Base-by-base conservation (phyloP, 78 protist species). In the Emiliania huxleyi region DNA sequence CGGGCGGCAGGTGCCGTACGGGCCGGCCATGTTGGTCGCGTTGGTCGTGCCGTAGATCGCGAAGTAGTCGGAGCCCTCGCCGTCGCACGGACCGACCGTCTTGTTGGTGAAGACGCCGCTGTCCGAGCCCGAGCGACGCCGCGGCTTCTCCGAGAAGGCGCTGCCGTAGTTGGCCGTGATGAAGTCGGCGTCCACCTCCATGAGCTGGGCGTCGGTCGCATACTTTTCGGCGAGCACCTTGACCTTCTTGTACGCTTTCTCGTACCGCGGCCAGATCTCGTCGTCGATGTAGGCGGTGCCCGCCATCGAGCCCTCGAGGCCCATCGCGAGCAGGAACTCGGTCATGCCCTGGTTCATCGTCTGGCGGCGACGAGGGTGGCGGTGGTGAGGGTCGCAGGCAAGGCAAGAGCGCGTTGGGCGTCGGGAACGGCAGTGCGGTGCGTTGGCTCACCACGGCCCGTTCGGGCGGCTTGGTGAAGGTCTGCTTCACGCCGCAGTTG, bases 221-320 rank as follows among this genome's bases (percentile, higher is more conserved):
- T 75, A 75, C 38, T 5, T 75, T 5, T 5, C 84, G 38, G 84
- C 5, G 15, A 75, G 84, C 35, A 75, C 84, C 6, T 5, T 5
- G 84, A 75, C 15, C 42, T 75, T 75, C 35, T 40, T 35, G 15
- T 75, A 75, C 6, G 38, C 6, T 75, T 35, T 12, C 42, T 75
- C 84, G 84, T 18, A 38, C 84, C 12, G 48, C 15, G 84, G 84
- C 84, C 84, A 75, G 15, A 75, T 75, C 42, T 6, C 6, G 84
- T 75, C 84, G 84, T 75, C 84, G 15, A 75, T 5, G 42, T 75
- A 75, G 15, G 84, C 84, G n/a, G 84, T 75, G 35, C 84, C 84
- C 5, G 12, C 15, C 6, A 75, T 75, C 15, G 6, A 18, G 38
- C 15, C 84, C 84, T 12, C 84, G 15, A 75, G 42, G 6, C 84